Evolutionary conservation across 805 yeast genomes (phyloP).

Genomic region (Barnettozyma populi): DNA sequence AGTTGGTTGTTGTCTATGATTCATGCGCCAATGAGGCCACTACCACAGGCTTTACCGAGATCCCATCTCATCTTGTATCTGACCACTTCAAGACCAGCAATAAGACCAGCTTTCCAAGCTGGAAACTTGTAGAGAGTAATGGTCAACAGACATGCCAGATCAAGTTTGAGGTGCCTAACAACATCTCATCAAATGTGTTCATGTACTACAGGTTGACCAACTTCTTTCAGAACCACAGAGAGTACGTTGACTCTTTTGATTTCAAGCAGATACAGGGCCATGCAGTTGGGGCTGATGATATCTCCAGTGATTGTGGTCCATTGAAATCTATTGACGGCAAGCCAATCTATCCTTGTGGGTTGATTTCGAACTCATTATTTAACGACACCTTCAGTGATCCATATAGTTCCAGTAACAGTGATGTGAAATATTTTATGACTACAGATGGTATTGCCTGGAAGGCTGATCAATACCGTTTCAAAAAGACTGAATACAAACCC

Average conservation of each 20-base stretch:
- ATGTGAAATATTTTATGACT: slow-evolving; percentile 15
- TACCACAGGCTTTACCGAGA: slow-evolving; percentile 33
- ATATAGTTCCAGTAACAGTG: slow-evolving; percentile 18
- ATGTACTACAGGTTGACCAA: slow-evolving; percentile 83
- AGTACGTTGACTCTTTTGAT: slow-evolving; percentile 83
- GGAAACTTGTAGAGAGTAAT: slow-evolving; percentile 49
- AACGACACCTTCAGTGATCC: slow-evolving; percentile 76
- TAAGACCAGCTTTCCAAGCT: slow-evolving; percentile 40
- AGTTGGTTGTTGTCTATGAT: slow-evolving; percentile 69
- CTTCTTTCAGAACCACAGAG: slow-evolving; percentile 91
- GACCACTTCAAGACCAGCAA: slow-evolving; percentile 50
- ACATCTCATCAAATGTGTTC: slow-evolving; percentile 65
- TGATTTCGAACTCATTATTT: slow-evolving; percentile 88
- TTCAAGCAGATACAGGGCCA: slow-evolving; percentile 75
- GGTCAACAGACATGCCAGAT: slow-evolving; percentile 49
- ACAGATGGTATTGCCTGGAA: slow-evolving; percentile 78
- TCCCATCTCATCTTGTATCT: slow-evolving; percentile 55
- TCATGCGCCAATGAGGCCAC: slow-evolving; percentile 54
- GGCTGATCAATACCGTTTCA: slow-evolving; percentile 66
- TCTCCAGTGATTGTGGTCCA: slow-evolving; percentile 60
- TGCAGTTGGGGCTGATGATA: slow-evolving; percentile 47
- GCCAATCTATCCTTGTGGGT: slow-evolving; percentile 88
- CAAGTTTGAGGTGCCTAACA: slow-evolving; percentile 66
- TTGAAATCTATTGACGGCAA: slow-evolving; percentile 48
- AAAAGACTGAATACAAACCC: slow-evolving; percentile 63